phyloP scores from a whole-genome alignment of 768 basidiomycete species.

The Pisolithus tinctorius region DNA sequence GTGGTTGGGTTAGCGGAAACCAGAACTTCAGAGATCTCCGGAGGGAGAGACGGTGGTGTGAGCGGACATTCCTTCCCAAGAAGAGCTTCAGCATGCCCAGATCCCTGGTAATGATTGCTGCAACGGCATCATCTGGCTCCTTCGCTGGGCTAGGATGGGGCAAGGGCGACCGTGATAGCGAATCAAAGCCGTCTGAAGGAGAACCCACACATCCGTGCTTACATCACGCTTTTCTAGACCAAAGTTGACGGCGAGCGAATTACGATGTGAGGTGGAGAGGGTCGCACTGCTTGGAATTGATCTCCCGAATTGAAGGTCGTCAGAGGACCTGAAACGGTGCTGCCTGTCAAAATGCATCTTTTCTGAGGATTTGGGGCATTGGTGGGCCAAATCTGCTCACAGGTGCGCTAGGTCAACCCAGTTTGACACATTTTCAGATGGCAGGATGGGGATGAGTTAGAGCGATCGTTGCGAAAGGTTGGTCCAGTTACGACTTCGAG shows the following conservation, averaged over 20 bases:
- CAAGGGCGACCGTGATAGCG: neutral
- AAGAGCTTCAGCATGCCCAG: too few species aligned
- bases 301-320: slow-evolving; percentile 11
- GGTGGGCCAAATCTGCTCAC: slow-evolving; percentile 16
- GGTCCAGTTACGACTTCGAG: too few species aligned
- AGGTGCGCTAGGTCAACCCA: slow-evolving; percentile 18
- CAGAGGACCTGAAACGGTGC: slow-evolving; percentile 10
- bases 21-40: neutral
- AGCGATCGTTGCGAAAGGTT: too few species aligned
- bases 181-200: slow-evolving; percentile 1
- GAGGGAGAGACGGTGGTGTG: neutral
- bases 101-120: too few species aligned
- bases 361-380: slow-evolving; percentile 15
- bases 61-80: too few species aligned
- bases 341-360: slow-evolving; percentile 24
- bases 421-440: neutral
- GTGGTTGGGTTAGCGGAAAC: neutral
- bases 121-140: too few species aligned
- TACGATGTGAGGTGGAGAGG: slow-evolving; percentile 14
- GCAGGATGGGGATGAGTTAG: too few species aligned
- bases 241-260: slow-evolving; percentile 23
- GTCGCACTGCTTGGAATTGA: slow-evolving; percentile 13
- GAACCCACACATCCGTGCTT: slow-evolving; percentile 9
- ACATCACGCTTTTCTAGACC: slow-evolving; percentile 14
- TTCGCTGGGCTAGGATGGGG: too few species aligned